These are phyloP conservation scores for Corinectria fuckeliana DNA, from an alignment of 2,329 filamentous ascomycete genomes.

Conservation along the genomic window DNA sequence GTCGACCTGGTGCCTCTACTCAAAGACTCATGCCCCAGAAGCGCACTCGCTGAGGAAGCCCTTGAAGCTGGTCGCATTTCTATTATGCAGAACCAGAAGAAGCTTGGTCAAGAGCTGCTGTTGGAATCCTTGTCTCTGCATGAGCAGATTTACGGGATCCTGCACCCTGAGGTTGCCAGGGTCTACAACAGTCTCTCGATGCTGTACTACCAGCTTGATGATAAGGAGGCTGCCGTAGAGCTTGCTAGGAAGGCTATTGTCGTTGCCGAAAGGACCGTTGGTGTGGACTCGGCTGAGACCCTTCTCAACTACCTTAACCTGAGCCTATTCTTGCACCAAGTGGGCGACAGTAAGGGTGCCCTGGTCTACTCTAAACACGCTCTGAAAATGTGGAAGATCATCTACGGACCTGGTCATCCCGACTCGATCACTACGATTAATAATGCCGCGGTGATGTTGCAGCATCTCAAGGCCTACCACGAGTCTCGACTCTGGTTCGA, in stretches of 20 bases:
- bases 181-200: conserved; percentile 96
- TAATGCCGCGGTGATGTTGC: conserved; percentile 98
- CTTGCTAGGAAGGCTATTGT: conserved; percentile 96
- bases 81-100: conserved; percentile 93
- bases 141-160: conserved; percentile 97
- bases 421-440: conserved; percentile 99
- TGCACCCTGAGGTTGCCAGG: conserved; percentile 94
- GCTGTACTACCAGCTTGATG: conserved; percentile 96
- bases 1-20: conserved; percentile 92
- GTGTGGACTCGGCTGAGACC: conserved; percentile 92
- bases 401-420: conserved; percentile 91
- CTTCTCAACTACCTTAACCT: conserved; percentile 96
- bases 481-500: conserved; percentile 98
- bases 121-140: conserved; percentile 95
- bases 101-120: conserved; percentile 92
- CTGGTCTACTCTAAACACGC: conserved; percentile 90
- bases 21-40: conserved; percentile 93
- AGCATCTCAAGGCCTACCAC: conserved; percentile 91
- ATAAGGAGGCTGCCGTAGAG: conserved; percentile 95
- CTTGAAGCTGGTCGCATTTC: conserved; percentile 95
- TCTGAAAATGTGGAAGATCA: conserved; percentile 93
- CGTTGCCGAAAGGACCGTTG: conserved; percentile 91
- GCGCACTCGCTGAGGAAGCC: conserved; percentile 90
- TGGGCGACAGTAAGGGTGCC: conserved; percentile 87
- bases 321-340: conserved; percentile 90